These are phyloP conservation scores for Kodamaea ohmeri DNA, from an alignment of 1,139 yeast species.

Conservation along the genomic window DNA sequence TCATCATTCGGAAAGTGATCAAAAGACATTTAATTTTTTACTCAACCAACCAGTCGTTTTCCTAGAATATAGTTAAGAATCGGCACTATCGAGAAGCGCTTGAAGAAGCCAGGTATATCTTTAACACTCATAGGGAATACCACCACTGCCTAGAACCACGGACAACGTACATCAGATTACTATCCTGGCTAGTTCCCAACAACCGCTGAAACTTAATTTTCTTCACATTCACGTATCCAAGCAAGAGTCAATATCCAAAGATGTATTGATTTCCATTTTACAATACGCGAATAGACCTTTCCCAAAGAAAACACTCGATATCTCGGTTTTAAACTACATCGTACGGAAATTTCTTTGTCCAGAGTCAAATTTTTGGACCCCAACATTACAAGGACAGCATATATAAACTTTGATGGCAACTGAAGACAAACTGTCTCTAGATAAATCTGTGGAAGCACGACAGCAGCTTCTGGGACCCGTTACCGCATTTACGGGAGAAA, in stretches of 20 bases:
- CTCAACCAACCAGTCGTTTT: neutral
- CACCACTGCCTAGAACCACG: no score
- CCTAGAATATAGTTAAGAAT: neutral
- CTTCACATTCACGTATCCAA: no score
- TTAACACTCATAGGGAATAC: no score
- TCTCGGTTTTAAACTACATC: neutral
- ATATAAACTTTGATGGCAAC: neutral
- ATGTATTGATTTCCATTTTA: slow-evolving; percentile 1
- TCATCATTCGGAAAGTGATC: slow-evolving; percentile 18
- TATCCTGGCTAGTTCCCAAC: no score
- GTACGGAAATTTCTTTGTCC: neutral
- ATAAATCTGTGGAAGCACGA: neutral
- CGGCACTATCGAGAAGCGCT: no score
- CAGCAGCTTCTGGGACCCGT: neutral
- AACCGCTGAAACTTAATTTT: no score
- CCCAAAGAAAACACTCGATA: neutral
- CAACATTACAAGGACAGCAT: neutral
- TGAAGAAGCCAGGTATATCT: neutral
- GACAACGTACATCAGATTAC: no score
- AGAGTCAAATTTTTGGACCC: neutral
- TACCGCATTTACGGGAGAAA: slow-evolving; percentile 11
- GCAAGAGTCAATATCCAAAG: slow-evolving; percentile 4
- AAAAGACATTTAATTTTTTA: slow-evolving; percentile 15
- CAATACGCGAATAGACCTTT: neutral
- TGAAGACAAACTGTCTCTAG: neutral